Evolutionary conservation across 2,329 filamentous ascomycete genomes (phyloP).

Genomic region (Esteya vermicola): DNA sequence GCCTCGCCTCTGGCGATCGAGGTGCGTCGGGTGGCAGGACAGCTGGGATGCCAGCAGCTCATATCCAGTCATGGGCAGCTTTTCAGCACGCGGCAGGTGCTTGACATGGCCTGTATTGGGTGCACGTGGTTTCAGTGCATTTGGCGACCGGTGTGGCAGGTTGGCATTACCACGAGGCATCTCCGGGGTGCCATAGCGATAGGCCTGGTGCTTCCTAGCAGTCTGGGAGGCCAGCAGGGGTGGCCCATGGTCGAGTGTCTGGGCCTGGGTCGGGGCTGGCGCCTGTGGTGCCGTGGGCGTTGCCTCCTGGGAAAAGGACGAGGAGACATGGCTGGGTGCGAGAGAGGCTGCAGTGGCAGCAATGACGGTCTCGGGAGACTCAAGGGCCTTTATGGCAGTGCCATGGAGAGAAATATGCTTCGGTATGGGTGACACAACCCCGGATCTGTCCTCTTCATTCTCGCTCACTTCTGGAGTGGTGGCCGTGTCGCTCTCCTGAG

Average conservation of each 20-base stretch:
- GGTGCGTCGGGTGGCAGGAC: slow-evolving; percentile 17
- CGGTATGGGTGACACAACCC: too few relatives aligned
- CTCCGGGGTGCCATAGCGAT: slow-evolving; percentile 26
- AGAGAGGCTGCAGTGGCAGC: too few relatives aligned
- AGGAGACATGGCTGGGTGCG: too few relatives aligned
- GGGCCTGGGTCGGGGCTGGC: slow-evolving; percentile 1
- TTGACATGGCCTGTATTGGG: slow-evolving; percentile 18
- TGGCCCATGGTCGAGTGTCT: too few relatives aligned
- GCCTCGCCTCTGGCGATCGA: slow-evolving; percentile 8
- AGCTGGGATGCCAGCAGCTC: slow-evolving; percentile 46
- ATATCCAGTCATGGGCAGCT: slow-evolving; percentile 40
- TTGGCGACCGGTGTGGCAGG: slow-evolving; percentile 21
- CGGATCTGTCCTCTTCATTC: slow-evolving; percentile 13
- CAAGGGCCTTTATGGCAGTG: too few relatives aligned
- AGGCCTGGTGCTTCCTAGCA: slow-evolving; percentile 9
- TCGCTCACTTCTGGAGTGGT: slow-evolving; percentile 28
- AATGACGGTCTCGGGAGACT: too few relatives aligned
- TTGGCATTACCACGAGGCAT: slow-evolving; percentile 25
- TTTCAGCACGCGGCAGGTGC: slow-evolving; percentile 24
- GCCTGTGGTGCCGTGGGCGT: too few relatives aligned
- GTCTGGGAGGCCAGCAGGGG: too few relatives aligned
- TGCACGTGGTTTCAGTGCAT: slow-evolving; percentile 21
- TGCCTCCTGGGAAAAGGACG: too few relatives aligned
- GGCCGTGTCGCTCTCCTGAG: slow-evolving; percentile 26
- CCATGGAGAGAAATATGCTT: too few relatives aligned